phyloP scores from a whole-genome alignment of 169 alveolate species.

The Eimeria brunetti region DNA sequence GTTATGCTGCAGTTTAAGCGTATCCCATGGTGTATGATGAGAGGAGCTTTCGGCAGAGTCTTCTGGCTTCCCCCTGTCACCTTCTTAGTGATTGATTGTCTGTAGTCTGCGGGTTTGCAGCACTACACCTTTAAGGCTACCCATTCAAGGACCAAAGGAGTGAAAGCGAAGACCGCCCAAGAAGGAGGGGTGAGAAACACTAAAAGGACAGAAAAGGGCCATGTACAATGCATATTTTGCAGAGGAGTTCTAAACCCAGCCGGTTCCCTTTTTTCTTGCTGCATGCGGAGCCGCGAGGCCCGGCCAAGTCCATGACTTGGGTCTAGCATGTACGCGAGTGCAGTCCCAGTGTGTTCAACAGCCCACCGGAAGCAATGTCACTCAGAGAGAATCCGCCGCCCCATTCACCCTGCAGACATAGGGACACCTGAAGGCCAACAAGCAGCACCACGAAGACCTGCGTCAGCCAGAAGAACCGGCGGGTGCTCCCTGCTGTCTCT shows the following conservation, averaged over 20 bases:
- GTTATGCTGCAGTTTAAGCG: not conserved
- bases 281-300: not conserved
- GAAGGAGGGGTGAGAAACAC: not conserved
- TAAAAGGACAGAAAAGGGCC: not conserved
- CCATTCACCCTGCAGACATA: constrained; percentile 51
- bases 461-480: constrained; percentile 35
- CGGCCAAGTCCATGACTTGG: not conserved
- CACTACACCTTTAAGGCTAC: not conserved
- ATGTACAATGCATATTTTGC: not conserved
- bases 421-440: constrained; percentile 1
- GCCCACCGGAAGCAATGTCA: constrained; percentile 36
- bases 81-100: not conserved
- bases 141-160: not conserved
- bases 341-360: not conserved
- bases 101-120: not conserved
- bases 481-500: not conserved
- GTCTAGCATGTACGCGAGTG: not conserved
- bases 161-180: not conserved
- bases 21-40: not conserved
- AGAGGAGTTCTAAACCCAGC: not conserved
- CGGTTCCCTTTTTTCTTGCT: not conserved
- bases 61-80: not conserved
- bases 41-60: not conserved
- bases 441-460: constrained; percentile 29
- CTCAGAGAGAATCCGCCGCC: constrained; percentile 26